phyloP scores from a whole-genome alignment of 306 rosid species.

The Potentilla sterilis region DNA sequence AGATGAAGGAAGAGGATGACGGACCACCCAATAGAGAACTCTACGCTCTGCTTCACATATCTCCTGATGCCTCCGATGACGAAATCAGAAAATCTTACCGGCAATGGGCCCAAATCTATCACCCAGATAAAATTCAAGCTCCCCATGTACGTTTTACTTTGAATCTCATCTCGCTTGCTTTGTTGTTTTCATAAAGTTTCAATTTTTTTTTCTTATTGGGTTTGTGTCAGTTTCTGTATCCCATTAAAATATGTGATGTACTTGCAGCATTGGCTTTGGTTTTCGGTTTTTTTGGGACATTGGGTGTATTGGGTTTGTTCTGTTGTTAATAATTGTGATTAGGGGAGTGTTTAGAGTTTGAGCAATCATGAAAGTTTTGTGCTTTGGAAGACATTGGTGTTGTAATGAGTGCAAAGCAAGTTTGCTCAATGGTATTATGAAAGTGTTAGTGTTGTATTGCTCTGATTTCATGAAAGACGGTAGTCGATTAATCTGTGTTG shows the following conservation, averaged over 20 bases:
- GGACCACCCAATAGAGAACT: slow-evolving; percentile 67
- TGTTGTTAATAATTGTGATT: neutral
- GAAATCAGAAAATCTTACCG: slow-evolving; percentile 96
- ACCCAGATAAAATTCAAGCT: slow-evolving; percentile 90
- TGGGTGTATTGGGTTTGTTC: neutral
- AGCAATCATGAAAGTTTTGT: neutral
- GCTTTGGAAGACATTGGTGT: neutral
- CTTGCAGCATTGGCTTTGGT: slow-evolving; percentile 5
- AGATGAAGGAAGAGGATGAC: slow-evolving; percentile 53
- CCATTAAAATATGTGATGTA: neutral
- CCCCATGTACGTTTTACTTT: slow-evolving; percentile 45
- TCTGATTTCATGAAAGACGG: neutral
- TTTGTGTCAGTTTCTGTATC: neutral
- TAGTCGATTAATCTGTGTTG: neutral
- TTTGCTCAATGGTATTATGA: neutral
- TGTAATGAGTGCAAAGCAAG: neutral
- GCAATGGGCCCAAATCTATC: slow-evolving; percentile 96
- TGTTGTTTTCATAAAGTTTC: neutral
- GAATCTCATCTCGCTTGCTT: too few relatives aligned
- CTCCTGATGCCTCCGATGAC: slow-evolving; percentile 94
- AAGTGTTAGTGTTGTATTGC: neutral
- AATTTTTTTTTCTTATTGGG: neutral
- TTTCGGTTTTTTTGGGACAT: slow-evolving; percentile 4
- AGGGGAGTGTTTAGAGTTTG: neutral
- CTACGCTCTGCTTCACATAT: slow-evolving; percentile 76